phyloP scores from a whole-genome alignment of 1,284 basidiomycete species.

The Moniliella sp. region DNA sequence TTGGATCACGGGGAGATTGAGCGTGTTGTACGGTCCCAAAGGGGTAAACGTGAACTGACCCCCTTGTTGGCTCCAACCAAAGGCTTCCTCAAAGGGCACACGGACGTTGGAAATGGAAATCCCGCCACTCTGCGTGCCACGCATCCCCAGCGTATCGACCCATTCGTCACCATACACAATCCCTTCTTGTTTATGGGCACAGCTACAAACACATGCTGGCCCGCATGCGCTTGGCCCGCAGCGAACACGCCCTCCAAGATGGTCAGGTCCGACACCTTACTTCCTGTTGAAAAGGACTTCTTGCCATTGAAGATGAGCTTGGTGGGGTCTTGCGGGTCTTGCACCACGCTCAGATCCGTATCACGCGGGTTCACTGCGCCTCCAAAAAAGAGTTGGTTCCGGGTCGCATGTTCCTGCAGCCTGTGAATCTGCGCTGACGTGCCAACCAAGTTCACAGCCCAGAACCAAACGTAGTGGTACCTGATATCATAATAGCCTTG shows the following conservation, averaged over 20 bases:
- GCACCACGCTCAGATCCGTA: constrained; percentile 18
- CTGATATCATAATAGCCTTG: too few species aligned
- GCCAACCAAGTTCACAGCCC: constrained; percentile 20
- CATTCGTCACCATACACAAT: constrained; percentile 33
- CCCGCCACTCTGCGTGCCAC: constrained; percentile 25
- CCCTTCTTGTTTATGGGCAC: constrained; percentile 21
- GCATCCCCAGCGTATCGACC: constrained; percentile 34
- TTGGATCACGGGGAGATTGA: constrained; percentile 32
- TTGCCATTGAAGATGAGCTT: constrained; percentile 26
- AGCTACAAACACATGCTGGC: constrained; percentile 26
- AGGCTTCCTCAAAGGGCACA: constrained; percentile 20
- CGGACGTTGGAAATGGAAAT: constrained; percentile 23
- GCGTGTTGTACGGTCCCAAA: constrained; percentile 28
- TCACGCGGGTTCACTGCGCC: constrained; percentile 34
- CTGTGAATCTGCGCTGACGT: constrained; percentile 17
- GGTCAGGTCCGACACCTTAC: constrained; percentile 30
- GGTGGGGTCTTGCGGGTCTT: constrained; percentile 12
- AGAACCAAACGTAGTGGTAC: constrained; percentile 20
- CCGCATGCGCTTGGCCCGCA: constrained; percentile 3
- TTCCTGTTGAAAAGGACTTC: constrained; percentile 31
- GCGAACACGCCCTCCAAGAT: constrained; percentile 28
- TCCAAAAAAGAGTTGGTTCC: constrained; percentile 25
- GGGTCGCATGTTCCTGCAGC: constrained; percentile 11
- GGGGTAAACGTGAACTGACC: constrained; percentile 17
- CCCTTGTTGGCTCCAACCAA: constrained; percentile 12